phyloP scores from a whole-genome alignment of 73 alveolate species.

The Durusdinium trenchii region DNA sequence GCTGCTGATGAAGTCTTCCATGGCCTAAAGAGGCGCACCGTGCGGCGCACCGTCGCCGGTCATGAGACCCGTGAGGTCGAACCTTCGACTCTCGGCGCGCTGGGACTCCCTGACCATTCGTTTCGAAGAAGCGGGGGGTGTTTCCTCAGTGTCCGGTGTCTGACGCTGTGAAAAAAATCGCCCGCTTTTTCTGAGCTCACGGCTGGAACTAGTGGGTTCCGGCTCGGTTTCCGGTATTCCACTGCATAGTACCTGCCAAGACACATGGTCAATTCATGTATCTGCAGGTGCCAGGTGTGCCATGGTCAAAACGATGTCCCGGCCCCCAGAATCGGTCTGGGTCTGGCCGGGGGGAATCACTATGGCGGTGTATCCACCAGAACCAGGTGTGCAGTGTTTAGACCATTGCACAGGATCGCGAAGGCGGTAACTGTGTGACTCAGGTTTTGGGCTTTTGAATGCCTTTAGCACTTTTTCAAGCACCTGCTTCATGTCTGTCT shows the following conservation, averaged over 20 bases:
- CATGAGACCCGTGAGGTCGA: neutral
- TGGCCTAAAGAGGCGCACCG: neutral
- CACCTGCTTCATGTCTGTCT: no score
- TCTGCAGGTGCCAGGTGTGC: neutral
- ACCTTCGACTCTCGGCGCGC: neutral
- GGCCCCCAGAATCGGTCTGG: no score
- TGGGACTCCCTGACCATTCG: neutral
- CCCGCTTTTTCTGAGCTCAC: neutral
- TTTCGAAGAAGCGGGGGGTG: slow-evolving; percentile 53
- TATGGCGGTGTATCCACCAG: no score
- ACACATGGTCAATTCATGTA: neutral
- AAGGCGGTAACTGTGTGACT: neutral
- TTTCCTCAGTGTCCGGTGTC: neutral
- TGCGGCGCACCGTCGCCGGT: neutral
- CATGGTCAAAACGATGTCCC: neutral
- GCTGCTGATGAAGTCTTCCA: slow-evolving; percentile 63
- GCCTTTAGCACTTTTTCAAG: no score
- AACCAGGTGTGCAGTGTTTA: neutral
- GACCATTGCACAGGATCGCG: neutral
- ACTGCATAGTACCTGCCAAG: slow-evolving; percentile 64
- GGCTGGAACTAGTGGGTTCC: slow-evolving; percentile 32
- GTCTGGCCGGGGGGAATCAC: no score
- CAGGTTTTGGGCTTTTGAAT: neutral
- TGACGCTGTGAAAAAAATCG: neutral
- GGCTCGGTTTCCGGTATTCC: slow-evolving; percentile 61